A percentile compares a stretch with the other conserved stretches of the same genome.
Conservation (phyloP, 2,329 filamentous ascomycete genomes). For the Alternaria gaisen region DNA sequence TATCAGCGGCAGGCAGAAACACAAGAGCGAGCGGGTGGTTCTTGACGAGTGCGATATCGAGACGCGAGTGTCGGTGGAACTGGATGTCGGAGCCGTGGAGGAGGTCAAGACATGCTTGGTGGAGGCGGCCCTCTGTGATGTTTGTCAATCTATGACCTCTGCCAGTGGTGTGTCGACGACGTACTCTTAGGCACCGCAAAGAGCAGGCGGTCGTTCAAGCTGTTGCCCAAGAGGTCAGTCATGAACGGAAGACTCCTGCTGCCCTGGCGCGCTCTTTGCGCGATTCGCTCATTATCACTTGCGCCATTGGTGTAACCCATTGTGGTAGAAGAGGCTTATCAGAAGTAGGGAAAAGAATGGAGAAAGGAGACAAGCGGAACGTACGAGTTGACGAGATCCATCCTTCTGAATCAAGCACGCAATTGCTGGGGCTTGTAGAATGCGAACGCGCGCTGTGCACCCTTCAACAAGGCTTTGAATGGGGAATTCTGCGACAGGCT, state of each 20-base stretch:
- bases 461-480: conserved; percentile 20
- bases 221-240: conserved; percentile 58
- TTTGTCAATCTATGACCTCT: conserved; percentile 13
- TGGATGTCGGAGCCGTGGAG: conserved; percentile 95
- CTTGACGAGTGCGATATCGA: conserved; percentile 97
- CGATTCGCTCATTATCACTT: conserved; percentile 32
- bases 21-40: conserved; percentile 95
- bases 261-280: conserved; percentile 37
- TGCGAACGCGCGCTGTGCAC: conserved; percentile 20
- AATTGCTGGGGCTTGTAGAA: conserved; percentile 33
- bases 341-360: conserved; percentile 11
- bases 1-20: conserved; percentile 96
- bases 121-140: conserved; percentile 83
- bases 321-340: conserved; percentile 13
- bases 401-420: conserved; percentile 40
- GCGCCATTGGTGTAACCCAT: conserved; percentile 36
- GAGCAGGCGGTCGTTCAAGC: conserved; percentile 89
- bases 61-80: conserved; percentile 91
- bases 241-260: conserved; percentile 50
- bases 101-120: conserved; percentile 86
- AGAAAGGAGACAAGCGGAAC: conserved; percentile 25
- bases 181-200: conserved; percentile 98
- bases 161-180: conserved; percentile 49
- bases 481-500: conserved; percentile 25
- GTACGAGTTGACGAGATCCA: conserved; percentile 56